These are phyloP conservation scores for Gelatoporia subvermispora DNA, from an alignment of 768 basidiomycete species.

Conservation along the genomic window DNA sequence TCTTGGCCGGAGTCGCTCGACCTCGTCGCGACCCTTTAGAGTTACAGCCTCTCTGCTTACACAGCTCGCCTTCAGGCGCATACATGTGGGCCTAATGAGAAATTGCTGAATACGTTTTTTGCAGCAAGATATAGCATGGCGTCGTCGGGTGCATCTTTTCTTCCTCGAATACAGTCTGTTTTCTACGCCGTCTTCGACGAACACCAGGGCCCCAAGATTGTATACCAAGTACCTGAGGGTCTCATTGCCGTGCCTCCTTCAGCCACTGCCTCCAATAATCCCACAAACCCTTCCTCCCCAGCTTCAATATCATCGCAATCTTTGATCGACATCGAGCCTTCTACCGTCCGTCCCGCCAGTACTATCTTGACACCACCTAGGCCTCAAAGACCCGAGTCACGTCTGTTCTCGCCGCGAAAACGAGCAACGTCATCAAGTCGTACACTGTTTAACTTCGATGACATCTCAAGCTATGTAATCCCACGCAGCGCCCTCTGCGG, in stretches of 20 bases:
- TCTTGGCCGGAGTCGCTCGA: too few species aligned
- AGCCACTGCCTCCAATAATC: conserved; percentile 9
- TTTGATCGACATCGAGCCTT: too few species aligned
- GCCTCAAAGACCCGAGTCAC: conserved; percentile 38
- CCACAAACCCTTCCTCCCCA: conserved; percentile 29
- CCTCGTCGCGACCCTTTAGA: too few species aligned
- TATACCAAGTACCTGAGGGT: conserved; percentile 92
- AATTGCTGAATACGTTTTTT: neutral
- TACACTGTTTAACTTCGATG: conserved; percentile 80
- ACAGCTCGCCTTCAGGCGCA: too few species aligned
- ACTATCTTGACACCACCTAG: conserved; percentile 34
- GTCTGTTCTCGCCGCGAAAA: conserved; percentile 26
- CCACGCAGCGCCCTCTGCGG: conserved; percentile 84
- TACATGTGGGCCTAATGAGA: too few species aligned
- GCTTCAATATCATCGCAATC: conserved; percentile 18
- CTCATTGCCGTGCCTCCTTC: conserved; percentile 51
- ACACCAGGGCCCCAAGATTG: conserved; percentile 79
- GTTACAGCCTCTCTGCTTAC: too few species aligned
- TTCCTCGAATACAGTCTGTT: conserved; percentile 76
- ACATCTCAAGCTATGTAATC: conserved; percentile 92
- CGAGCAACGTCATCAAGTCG: conserved; percentile 32
- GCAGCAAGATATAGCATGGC: conserved; percentile 25
- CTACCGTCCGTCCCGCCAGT: conserved; percentile 8
- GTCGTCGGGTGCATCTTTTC: conserved; percentile 60
- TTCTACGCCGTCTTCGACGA: conserved; percentile 95